Evolutionary conservation across 2,329 filamentous ascomycete genomes (phyloP), one percentile per base, ranked within the genome.

Genomic region (Hypoxylon sp.): DNA sequence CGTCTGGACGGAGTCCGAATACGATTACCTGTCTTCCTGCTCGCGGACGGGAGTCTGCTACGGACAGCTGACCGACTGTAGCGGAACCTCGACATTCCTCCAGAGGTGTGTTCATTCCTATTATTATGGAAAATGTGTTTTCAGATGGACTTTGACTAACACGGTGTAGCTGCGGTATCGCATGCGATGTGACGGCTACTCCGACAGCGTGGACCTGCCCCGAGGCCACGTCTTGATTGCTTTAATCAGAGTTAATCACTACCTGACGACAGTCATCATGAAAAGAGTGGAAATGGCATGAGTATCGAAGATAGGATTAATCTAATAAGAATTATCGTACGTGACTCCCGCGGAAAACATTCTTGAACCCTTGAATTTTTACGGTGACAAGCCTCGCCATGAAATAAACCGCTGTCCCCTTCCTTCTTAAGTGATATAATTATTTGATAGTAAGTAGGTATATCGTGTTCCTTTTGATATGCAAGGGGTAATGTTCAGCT

Each of bases 11-110:
- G 46, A 48, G 13, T 8, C 46, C 13, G 46, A 17, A 7, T 48
- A 30, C 6, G 15, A 22, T 6, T 26, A 22, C 13, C 19, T 30
- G 6, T 2, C 46, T 13, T 22, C 46, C 6, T 48, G 46, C 24
- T 48, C 46, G 22, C 20, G 24, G 13, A 48, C 22, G 24, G 46
- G 46, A 6, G 46, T 48, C 46, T 48, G 46, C 13, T 48, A 48
- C n/a, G 46, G 46, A 6, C 26, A 48, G 46, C 20, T 17, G 2
- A 41, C 37, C 37, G 37, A 41, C 3, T 41, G 37, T 17, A 13
- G 7, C 15, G 37, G 46, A 17, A 28, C 32, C 30, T 22, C 19
- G 20, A 39, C 39, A 7, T 41, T 30, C 13, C 37, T 46, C 3
- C 20, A 39, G 13, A 32, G 51, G n/a, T 43, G 32, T 30, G 32